phyloP scores from a whole-genome alignment of 202 grass and related monocot species.

The Saccharum hybrid region DNA sequence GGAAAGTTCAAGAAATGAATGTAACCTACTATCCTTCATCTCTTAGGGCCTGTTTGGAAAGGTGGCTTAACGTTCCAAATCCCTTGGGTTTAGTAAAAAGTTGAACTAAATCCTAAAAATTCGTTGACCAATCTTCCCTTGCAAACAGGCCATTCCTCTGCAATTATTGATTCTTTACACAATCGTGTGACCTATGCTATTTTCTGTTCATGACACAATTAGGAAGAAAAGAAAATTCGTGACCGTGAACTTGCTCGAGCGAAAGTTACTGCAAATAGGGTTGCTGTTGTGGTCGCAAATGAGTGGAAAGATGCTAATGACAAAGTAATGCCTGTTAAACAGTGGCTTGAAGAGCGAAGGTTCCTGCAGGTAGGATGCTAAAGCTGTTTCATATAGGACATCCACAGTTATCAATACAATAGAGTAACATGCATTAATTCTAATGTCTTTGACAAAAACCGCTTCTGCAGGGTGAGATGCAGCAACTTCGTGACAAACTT shows the following conservation, averaged over 20 bases:
- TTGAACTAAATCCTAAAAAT: background rate
- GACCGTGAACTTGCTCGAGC: constrained; percentile 94
- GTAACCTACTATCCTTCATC: constrained; percentile 52
- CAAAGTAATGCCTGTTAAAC: constrained; percentile 99
- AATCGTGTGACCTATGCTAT: constrained; percentile 35
- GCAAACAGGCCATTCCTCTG: background rate
- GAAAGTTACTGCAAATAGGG: constrained; percentile 95
- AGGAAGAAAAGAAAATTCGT: constrained; percentile 94
- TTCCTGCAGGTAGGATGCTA: constrained; percentile 80
- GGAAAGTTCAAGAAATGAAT: constrained; percentile 98
- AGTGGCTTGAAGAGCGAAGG: constrained; percentile 97
- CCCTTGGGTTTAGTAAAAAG: background rate
- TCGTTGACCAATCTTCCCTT: background rate
- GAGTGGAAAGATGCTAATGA: constrained; percentile 99
- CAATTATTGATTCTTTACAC: constrained; percentile 34
- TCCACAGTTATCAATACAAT: background rate
- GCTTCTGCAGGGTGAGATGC: constrained; percentile 85
- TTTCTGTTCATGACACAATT: constrained; percentile 36
- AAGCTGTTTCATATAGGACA: background rate
- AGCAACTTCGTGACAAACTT: constrained; percentile 96
- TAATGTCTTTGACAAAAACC: background rate
- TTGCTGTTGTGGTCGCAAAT: constrained; percentile 97
- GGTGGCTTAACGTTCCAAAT: background rate
- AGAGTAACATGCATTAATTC: background rate
- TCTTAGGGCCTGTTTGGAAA: constrained; percentile 7